Base-by-base conservation (phyloP, 441 rosid genomes). In the Daphne laureola region DNA sequence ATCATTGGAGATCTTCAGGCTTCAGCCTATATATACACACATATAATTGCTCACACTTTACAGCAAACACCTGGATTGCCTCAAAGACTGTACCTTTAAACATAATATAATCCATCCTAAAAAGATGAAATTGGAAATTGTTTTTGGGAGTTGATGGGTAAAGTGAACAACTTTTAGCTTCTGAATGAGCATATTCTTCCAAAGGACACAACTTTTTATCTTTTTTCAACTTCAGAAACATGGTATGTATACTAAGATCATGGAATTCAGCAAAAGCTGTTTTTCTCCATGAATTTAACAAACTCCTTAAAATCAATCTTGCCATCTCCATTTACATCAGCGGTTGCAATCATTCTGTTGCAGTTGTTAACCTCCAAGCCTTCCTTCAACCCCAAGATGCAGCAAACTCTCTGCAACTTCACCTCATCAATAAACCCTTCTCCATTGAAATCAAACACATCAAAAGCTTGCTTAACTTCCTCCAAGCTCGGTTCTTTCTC, bases 401-500 rank as follows among this genome's bases (percentile, higher is more conserved):
- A 15, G 12, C 82, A 58, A 35, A 80, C 78, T 54, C 79, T 80
- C 70, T 70, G 87, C 79, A 85, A 54, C 71, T 85, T 89, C 40
- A 8, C 18, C 5, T 77, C 79, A 50, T 76, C 87, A 47, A 85
- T 71, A 53, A 78, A 80, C 26, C 85, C 85, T 63, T 85, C 86
- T 61, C 60, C 61, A 57, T 85, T 78, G 63, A 53, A 63, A 65
- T 85, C 89, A 50, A 80, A 85, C 54, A 79, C 88, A 18, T 62
- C 65, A 51, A 85, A 85, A 45, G 87, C 74, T 46, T 61, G 80
- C 66, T 74, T 82, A 38, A 73, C 49, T 59, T 85, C 93, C 50
- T 69, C 80, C 59, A 75, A 46, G 59, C 87, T 81, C 7, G 80
- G 80, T 61, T 69, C 83, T 50, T 72, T 52, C 65, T 74, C 83